phyloP scores from a whole-genome alignment of 192 early-diverging fungal species.

The Rhizophagus prolifer region DNA sequence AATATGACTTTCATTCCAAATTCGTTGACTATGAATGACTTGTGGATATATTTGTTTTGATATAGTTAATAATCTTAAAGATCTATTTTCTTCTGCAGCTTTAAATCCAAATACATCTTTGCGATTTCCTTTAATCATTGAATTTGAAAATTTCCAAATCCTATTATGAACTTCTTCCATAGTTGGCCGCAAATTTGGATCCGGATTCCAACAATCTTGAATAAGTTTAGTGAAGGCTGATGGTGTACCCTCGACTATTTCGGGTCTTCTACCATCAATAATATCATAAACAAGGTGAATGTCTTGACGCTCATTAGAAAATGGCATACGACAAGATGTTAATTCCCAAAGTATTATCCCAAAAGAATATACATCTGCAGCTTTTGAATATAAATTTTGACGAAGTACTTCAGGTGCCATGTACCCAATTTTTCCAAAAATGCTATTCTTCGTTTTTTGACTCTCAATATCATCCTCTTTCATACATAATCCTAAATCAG shows the following conservation, averaged over 20 bases:
- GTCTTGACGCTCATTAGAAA: background rate
- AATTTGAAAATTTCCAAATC: background rate
- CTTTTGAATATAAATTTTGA: background rate
- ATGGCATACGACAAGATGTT: background rate
- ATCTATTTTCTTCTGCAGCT: background rate
- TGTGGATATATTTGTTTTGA: background rate
- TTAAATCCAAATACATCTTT: slow-evolving; percentile 7
- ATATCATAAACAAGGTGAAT: slow-evolving; percentile 16
- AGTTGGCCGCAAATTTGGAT: slow-evolving; percentile 33
- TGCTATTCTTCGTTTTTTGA: background rate
- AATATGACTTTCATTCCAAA: background rate
- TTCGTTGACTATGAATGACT: background rate
- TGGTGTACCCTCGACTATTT: slow-evolving; percentile 37
- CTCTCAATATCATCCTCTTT: background rate
- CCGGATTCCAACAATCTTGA: slow-evolving; percentile 40
- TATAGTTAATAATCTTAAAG: background rate
- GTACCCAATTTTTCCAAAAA: slow-evolving; percentile 3
- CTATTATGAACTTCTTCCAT: background rate
- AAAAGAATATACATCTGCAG: slow-evolving; percentile 17
- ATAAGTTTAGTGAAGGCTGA: slow-evolving; percentile 36
- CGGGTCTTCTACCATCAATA: slow-evolving; percentile 32
- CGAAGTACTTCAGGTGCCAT: slow-evolving; percentile 16
- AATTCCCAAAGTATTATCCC: slow-evolving; percentile 18
- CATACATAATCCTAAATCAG: background rate
- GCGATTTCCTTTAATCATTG: too few relatives aligned